These are phyloP conservation scores for Raffaelea arxii DNA, from an alignment of 2,329 filamentous ascomycete genomes.

Conservation along the genomic window DNA sequence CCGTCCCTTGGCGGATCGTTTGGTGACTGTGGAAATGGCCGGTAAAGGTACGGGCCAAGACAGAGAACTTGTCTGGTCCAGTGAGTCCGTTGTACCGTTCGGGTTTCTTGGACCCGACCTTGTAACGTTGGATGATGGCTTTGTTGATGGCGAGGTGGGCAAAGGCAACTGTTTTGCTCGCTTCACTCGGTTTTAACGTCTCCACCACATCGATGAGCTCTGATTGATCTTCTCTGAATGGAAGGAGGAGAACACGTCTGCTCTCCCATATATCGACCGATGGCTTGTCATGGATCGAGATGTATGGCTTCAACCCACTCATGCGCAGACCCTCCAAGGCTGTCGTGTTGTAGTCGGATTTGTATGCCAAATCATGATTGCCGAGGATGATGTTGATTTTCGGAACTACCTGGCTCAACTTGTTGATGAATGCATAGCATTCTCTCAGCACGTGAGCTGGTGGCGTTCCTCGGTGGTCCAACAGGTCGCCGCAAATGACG, in stretches of 20 bases:
- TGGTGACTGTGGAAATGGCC: constrained; percentile 24
- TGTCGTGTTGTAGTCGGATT: constrained; percentile 19
- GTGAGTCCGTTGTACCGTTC: constrained; percentile 18
- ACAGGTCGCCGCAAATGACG: constrained; percentile 23
- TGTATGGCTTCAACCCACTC: constrained; percentile 14
- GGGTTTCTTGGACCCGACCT: constrained; percentile 12
- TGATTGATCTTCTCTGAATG: constrained; percentile 22
- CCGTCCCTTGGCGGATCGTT: constrained; percentile 16
- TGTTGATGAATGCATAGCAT: constrained; percentile 21
- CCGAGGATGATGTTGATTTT: constrained; percentile 23
- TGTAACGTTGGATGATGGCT: constrained; percentile 21
- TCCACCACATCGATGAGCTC: constrained; percentile 17
- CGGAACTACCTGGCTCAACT: constrained; percentile 17
- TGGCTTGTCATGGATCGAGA: constrained; percentile 17
- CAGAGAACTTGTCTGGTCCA: constrained; percentile 16
- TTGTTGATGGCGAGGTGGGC: constrained; percentile 22
- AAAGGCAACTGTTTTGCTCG: constrained; percentile 19
- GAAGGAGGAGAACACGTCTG: constrained; percentile 20
- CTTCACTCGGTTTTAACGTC: constrained; percentile 12
- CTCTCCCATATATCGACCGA: constrained; percentile 18
- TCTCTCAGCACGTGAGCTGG: constrained; percentile 21
- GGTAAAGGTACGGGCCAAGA: constrained; percentile 22
- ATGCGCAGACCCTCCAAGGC: constrained; percentile 21
- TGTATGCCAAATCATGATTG: constrained; percentile 24
- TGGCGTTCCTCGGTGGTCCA: constrained; percentile 19